Evolutionary conservation across 2,329 filamentous ascomycete species (phyloP).

Genomic region (Sarocladium strictum): DNA sequence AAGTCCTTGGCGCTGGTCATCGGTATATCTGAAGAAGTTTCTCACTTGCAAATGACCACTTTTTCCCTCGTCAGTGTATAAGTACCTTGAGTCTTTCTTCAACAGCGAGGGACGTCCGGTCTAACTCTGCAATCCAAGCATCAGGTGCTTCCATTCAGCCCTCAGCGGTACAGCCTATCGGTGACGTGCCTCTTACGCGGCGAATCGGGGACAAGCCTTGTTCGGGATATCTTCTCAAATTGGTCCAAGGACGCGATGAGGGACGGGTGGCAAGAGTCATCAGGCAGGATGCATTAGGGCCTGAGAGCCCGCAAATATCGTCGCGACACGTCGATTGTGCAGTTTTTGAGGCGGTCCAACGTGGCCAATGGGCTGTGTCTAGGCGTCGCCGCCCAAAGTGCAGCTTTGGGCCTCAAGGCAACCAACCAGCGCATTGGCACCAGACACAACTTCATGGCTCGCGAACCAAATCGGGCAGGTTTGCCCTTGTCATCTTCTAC

Average conservation of each 20-base stretch:
- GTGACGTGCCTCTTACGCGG: not conserved
- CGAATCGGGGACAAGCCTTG: not conserved
- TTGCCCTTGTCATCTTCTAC: not conserved
- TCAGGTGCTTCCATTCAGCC: not conserved
- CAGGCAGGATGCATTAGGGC: constrained; percentile 2
- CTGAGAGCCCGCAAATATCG: not conserved
- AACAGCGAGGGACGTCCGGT: too few relatives aligned
- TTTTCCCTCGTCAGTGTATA: not conserved
- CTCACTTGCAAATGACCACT: not conserved
- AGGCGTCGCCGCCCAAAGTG: not conserved
- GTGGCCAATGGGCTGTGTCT: not conserved
- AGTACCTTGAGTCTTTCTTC: not conserved
- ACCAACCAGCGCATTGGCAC: not conserved
- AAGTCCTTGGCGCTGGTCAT: not conserved
- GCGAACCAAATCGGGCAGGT: not conserved
- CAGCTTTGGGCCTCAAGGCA: constrained; percentile 1
- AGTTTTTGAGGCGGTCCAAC: not conserved
- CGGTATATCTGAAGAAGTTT: not conserved
- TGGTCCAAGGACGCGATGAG: not conserved
- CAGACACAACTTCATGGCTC: not conserved
- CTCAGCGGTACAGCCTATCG: not conserved
- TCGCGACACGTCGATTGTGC: constrained; percentile 1
- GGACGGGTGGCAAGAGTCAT: not conserved
- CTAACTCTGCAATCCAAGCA: not conserved
- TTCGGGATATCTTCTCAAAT: not conserved